phyloP scores from a whole-genome alignment of 1,139 yeast genomes.

The Ashbya aceris region DNA sequence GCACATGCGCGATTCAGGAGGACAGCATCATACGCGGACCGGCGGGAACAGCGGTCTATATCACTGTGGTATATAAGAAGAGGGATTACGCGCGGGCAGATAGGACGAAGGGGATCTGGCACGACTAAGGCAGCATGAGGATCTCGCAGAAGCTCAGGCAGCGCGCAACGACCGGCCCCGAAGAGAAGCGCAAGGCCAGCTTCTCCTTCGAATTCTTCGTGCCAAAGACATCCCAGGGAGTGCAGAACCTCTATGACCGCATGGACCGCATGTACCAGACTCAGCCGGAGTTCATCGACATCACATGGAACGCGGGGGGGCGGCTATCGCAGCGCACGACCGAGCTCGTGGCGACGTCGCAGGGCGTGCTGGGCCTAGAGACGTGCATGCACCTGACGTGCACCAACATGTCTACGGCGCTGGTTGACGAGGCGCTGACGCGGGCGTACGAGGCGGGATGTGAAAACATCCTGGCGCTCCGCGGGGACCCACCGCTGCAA shows the following conservation, averaged over 20 bases:
- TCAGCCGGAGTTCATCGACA: constrained; percentile 85
- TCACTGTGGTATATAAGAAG: background rate
- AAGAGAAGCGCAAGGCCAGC: constrained; percentile 33
- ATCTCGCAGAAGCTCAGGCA: constrained; percentile 32
- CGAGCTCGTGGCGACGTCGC: constrained; percentile 87
- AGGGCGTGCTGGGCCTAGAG: constrained; percentile 85
- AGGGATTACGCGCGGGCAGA: background rate
- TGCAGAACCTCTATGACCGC: constrained; percentile 88
- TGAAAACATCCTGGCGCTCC: constrained; percentile 76
- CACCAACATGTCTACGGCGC: constrained; percentile 79
- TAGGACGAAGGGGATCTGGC: background rate
- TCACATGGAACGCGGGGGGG: constrained; percentile 95
- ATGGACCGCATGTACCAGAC: constrained; percentile 93
- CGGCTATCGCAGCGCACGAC: constrained; percentile 63
- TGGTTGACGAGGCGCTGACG: constrained; percentile 77
- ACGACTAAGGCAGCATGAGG: constrained; percentile 24
- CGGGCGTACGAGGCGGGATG: constrained; percentile 89
- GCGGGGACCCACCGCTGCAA: constrained; percentile 74
- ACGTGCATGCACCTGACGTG: constrained; percentile 98
- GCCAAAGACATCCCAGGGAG: constrained; percentile 97
- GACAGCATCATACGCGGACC: no score
- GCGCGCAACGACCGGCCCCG: constrained; percentile 8
- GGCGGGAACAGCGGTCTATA: background rate
- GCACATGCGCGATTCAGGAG: no score
- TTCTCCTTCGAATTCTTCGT: constrained; percentile 95